Evolutionary conservation across 805 yeast species (phyloP), one percentile per base, ranked within the genome.

Genomic region (Candida vaughaniae): DNA sequence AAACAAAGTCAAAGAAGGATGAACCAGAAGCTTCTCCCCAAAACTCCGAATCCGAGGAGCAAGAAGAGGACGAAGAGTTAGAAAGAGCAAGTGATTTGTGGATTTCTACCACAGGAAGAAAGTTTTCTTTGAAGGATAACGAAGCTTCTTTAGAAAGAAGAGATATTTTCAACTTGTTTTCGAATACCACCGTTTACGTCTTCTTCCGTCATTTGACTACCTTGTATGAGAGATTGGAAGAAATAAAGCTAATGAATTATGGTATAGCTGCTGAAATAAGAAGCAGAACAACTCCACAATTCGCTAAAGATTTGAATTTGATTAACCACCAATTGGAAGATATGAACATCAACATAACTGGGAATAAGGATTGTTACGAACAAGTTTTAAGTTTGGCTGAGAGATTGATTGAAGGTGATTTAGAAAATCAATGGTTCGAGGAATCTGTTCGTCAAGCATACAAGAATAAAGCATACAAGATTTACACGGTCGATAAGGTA

Each of bases 341-440:
- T 35, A 70, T 84, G 78, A 91, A 91, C 2, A 73, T 89, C 36
- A 77, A 77, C 44, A 82, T 90, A 50, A 69, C 67, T 23, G 87
- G 85, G 12, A 41, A 53, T 14, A 72, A 71, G 17, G 78, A 81
- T 52, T 80, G 87, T 25, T 93, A 93, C 59, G 66, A 71, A 23
- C 96, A 91, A 60, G 75, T 88, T n/a, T 66, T 93, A 41, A 70
- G 67, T 3, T 70, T 93, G 38, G 78, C 95, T 41, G 87, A 79
- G 47, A 77, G 79, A 46, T 69, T 88, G 35, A 83, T 93, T 46
- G 93, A 87, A 47, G 95, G 95, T 19, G 93, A 88, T 25, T 64
- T 93, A 33, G 99, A 93, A 54, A 95, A 87, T 45, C 93, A 84
- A 60, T 82, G 89, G 84, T 95, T 85, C 59, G 99, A 93, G 66